Evolutionary conservation across 805 yeast genomes (phyloP).

Genomic region (Tetrapisispora iriomotensis): DNA sequence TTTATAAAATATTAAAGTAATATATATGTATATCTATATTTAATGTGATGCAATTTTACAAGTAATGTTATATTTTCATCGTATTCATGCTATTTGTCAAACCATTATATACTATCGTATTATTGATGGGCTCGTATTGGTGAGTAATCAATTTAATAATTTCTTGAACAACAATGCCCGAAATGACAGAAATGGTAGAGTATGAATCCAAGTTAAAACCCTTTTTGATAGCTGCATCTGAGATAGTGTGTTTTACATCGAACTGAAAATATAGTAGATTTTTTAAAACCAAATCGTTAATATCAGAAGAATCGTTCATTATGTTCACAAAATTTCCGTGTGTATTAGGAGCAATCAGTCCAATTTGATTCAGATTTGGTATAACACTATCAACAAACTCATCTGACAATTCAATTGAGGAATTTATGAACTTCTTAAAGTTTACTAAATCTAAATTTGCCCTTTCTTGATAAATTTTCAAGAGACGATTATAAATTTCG

Average conservation of each 20-base stretch:
- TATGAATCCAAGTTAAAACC: slow-evolving; percentile 1
- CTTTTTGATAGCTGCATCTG: not conserved
- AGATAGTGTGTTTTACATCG: slow-evolving; percentile 37
- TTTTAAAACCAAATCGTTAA: not conserved
- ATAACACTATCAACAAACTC: slow-evolving; percentile 1
- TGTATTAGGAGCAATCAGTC: slow-evolving; percentile 24
- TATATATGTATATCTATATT: not conserved
- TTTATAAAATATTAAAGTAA: slow-evolving; percentile 23
- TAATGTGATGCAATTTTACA: not conserved
- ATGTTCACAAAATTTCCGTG: slow-evolving; percentile 17
- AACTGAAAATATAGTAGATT: slow-evolving; percentile 19
- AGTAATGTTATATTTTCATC: slow-evolving; percentile 26
- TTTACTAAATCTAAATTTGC: slow-evolving; percentile 40
- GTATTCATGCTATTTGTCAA: slow-evolving; percentile 40
- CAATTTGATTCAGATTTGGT: slow-evolving; percentile 29
- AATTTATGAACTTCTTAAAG: slow-evolving; percentile 26
- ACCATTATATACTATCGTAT: slow-evolving; percentile 67
- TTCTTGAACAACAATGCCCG: slow-evolving; percentile 85
- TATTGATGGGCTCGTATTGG: slow-evolving; percentile 73
- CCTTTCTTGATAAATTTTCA: slow-evolving; percentile 46
- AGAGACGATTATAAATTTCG: slow-evolving; percentile 46
- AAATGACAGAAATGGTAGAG: slow-evolving; percentile 35
- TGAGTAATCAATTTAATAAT: slow-evolving; percentile 62
- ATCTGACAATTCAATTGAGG: not conserved
- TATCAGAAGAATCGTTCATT: not conserved